Conservation (phyloP, 1,284 basidiomycete genomes). For the Rugosomyces carneus region DNA sequence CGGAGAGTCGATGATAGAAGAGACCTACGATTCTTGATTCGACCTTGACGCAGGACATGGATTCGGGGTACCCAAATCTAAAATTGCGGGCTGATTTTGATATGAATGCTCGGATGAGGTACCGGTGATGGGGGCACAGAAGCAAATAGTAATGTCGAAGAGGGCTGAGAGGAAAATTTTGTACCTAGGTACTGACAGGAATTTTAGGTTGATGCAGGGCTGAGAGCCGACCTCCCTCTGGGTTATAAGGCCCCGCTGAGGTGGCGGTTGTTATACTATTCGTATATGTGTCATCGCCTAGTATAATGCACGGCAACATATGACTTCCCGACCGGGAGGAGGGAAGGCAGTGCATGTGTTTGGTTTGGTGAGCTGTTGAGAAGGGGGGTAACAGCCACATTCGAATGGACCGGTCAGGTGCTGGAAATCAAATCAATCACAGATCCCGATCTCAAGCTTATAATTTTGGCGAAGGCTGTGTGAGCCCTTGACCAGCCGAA, state of each 20-base stretch:
- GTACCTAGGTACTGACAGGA: constrained; percentile 9
- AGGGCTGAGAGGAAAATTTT: constrained; percentile 8
- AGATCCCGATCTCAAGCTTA: constrained; percentile 8
- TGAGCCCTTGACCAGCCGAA: background rate
- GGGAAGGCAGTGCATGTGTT: constrained; percentile 14
- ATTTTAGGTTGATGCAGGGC: constrained; percentile 1
- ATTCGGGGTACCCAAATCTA: background rate
- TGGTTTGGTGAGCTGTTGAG: no score
- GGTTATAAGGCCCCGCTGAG: background rate
- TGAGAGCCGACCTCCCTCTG: background rate
- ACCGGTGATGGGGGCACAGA: constrained; percentile 2
- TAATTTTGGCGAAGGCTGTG: constrained; percentile 13
- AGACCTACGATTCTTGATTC: constrained; percentile 27
- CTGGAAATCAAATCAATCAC: constrained; percentile 8
- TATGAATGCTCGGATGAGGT: constrained; percentile 6
- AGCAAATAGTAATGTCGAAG: constrained; percentile 5
- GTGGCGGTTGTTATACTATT: background rate
- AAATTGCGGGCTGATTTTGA: constrained; percentile 15
- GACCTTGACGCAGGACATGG: constrained; percentile 29
- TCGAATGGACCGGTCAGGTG: background rate
- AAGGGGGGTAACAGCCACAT: constrained; percentile 15
- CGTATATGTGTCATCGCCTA: constrained; percentile 2
- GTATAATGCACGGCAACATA: background rate
- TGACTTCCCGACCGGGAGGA: constrained; percentile 4
- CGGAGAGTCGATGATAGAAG: no score